Percentiles rank a stretch among this genome's conserved stretches.
Conservation (phyloP, 2,329 filamentous ascomycete species). For the Fusarium humuli region DNA sequence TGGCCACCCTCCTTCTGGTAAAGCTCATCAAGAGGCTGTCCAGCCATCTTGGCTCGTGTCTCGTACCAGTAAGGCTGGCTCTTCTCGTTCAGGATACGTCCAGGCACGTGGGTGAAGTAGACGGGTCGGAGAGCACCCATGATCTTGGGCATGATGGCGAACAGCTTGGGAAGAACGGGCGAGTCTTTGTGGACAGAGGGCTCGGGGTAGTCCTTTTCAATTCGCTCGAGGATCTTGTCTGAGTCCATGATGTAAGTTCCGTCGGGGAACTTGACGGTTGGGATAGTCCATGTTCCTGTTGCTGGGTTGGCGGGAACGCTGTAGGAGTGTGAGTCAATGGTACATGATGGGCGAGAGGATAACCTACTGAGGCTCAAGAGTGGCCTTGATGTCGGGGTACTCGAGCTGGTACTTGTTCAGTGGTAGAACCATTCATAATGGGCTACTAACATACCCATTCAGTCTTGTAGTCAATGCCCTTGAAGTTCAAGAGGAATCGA, state of each 20-base stretch:
- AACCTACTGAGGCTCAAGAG: conserved; percentile 65
- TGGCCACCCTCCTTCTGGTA: conserved; percentile 62
- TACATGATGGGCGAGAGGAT: background rate
- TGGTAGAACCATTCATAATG: too few species aligned
- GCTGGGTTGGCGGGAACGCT: conserved; percentile 38
- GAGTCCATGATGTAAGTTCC: conserved; percentile 74
- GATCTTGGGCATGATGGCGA: conserved; percentile 52
- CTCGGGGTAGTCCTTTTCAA: conserved; percentile 69
- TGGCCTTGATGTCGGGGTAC: conserved; percentile 72
- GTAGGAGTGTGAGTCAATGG: conserved; percentile 2
- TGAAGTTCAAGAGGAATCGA: conserved; percentile 75
- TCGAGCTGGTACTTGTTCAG: conserved; percentile 58
- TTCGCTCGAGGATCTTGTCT: conserved; percentile 64
- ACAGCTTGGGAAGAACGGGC: conserved; percentile 59
- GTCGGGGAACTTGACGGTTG: conserved; percentile 66
- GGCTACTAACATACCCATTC: conserved; percentile 62
- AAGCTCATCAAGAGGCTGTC: conserved; percentile 65
- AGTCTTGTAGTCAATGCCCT: conserved; percentile 73
- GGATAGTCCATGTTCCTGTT: conserved; percentile 53
- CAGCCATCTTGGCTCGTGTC: conserved; percentile 62
- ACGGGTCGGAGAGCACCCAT: conserved; percentile 53
- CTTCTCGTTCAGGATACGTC: conserved; percentile 61
- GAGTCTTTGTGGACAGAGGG: conserved; percentile 70
- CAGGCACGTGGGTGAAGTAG: conserved; percentile 62
- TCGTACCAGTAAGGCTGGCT: conserved; percentile 67